A percentile compares a stretch with the other conserved stretches of the same genome.
These are phyloP conservation scores for Salvia sclarea DNA, from an alignment of 305 asterid genomes.

Conservation along the genomic window DNA sequence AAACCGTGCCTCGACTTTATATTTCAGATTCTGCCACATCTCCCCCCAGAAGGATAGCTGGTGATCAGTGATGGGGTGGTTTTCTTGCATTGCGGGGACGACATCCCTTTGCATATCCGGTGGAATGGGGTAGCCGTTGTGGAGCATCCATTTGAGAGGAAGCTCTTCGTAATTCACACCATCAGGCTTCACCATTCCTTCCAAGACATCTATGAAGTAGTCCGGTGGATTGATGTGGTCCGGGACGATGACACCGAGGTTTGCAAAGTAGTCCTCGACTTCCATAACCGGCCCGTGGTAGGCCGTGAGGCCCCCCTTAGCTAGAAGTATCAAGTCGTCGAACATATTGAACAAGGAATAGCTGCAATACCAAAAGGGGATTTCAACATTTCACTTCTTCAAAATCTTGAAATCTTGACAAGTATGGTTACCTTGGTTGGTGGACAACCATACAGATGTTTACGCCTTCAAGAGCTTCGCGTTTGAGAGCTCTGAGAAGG, in stretches of 20 bases:
- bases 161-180: constrained; percentile 70
- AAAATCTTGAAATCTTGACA: too few species aligned
- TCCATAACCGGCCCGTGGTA: constrained; percentile 88
- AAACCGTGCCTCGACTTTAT: constrained; percentile 48
- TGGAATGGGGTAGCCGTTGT: constrained; percentile 82
- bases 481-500: constrained; percentile 87
- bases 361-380: constrained; percentile 41
- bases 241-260: constrained; percentile 66
- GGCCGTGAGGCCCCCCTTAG: constrained; percentile 88
- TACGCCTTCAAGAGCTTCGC: constrained; percentile 92
- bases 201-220: constrained; percentile 85
- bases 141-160: constrained; percentile 90
- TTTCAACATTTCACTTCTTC: too few species aligned
- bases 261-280: constrained; percentile 81
- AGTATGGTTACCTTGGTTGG: constrained; percentile 98
- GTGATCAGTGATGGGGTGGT: constrained; percentile 29
- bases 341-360: constrained; percentile 88
- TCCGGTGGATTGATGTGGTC: constrained; percentile 94
- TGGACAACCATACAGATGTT: constrained; percentile 90
- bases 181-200: constrained; percentile 67
- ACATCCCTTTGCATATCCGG: constrained; percentile 57
- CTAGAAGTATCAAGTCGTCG: constrained; percentile 94
- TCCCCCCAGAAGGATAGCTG: constrained; percentile 63
- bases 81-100: constrained; percentile 41
- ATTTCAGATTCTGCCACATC: constrained; percentile 60